Base-by-base conservation (phyloP, 129 eudicot genomes). In the Escallonia rubra region DNA sequence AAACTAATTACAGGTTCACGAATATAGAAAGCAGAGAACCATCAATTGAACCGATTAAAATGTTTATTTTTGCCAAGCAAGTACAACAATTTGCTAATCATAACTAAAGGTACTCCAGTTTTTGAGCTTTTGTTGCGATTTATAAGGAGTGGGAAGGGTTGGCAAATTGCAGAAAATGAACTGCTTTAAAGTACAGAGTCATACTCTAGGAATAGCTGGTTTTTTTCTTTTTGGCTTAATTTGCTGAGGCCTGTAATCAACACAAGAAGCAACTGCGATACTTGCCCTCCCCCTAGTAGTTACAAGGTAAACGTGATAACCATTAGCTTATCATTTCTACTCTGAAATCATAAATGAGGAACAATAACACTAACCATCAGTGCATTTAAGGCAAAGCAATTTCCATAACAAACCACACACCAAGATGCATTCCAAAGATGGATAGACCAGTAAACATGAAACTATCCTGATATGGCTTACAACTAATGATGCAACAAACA, bases 211-310 rank as follows among this genome's bases (percentile, higher is more conserved):
- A 78, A 82, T 78, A 10, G 96, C 86, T 52, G 99, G 96, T 68
- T 79, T 93, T 80, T 86, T 89, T 70, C 83, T 81, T 57, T 75
- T 80, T 23, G 71, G 78, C 61, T 82, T 78, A 80, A 81, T 74
- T 74, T 78, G 85, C 66, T 81, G 74, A 41, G 82, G 85, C 53
- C 74, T 78, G 46, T 77, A 48, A 10, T 83, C 71, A 34, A 42
- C 75, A 56, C 80, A 85, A 8, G 74, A 79, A 5, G 79, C 73
- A 71, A 83, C 91, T 38, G 96, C 95, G 79, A 93, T 87, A 77
- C 99, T 93, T 47, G 90, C 82, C 74, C 99, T 74, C 79, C 99
- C 99, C 76, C 99, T 93, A 82, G 69, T 59, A 70, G 39, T 45
- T 7, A 62, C 57, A 65, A 50, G 41, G 46, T 34, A 40, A 57